Evolutionary conservation across 345 rosid species (phyloP).

Genomic region (Zanthoxylum bungeanum): DNA sequence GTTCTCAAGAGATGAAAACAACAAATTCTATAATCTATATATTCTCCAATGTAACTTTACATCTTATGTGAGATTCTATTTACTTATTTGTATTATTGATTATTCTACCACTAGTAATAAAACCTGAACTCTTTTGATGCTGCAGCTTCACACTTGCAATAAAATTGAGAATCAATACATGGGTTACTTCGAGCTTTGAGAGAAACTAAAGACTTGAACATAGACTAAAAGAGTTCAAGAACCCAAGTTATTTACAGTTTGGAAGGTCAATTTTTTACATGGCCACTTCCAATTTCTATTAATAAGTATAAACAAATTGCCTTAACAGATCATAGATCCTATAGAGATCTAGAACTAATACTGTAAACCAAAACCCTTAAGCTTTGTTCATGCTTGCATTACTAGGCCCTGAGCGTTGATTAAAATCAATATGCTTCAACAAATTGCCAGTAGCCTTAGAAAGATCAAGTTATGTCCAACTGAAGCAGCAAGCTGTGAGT

Average conservation of each 20-base stretch:
- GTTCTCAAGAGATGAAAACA: too few relatives aligned
- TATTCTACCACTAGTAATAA: too few relatives aligned
- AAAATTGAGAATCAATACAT: background rate
- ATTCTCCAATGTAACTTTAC: background rate
- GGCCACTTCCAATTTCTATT: slow-evolving; percentile 3
- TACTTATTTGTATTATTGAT: too few relatives aligned
- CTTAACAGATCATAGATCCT: background rate
- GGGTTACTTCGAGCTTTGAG: background rate
- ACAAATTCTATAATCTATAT: background rate
- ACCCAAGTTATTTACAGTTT: slow-evolving; percentile 1
- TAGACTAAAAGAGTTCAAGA: background rate
- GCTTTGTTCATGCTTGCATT: slow-evolving; percentile 4
- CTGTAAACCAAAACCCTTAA: too few relatives aligned
- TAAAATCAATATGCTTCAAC: slow-evolving; percentile 2
- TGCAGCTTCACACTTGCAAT: background rate
- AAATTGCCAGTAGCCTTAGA: too few relatives aligned
- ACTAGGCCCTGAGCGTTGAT: background rate
- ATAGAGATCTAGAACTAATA: background rate
- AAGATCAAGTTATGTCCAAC: too few relatives aligned
- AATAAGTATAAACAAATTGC: background rate
- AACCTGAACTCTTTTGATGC: too few relatives aligned
- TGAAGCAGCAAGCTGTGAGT: too few relatives aligned
- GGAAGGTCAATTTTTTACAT: slow-evolving; percentile 5
- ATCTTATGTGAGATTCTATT: background rate
- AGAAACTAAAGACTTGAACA: too few relatives aligned